Conservation (phyloP, 192 early-diverging fungal species). For the Pilobolus umbonatus region DNA sequence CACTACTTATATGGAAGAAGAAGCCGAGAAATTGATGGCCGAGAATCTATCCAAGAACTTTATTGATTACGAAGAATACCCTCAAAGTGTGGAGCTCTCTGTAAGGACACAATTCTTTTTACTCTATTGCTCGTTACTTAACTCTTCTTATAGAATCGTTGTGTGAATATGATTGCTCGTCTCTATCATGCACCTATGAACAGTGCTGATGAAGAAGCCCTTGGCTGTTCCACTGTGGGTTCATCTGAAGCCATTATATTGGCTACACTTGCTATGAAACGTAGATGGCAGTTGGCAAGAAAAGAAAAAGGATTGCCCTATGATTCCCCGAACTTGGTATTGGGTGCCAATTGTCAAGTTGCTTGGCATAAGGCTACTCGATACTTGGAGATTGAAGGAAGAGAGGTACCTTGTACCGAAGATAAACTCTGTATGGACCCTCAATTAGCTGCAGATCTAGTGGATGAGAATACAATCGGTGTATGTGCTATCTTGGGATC, state of each 20-base stretch:
- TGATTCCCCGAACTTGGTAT: conserved; percentile 70
- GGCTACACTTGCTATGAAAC: conserved; percentile 72
- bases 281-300: conserved; percentile 63
- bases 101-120: conserved; percentile 21
- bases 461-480: conserved; percentile 89
- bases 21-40: conserved; percentile 71
- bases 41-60: conserved; percentile 80
- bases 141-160: conserved; percentile 26
- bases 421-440: conserved; percentile 52
- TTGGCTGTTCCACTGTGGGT: conserved; percentile 69
- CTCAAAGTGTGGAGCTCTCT: conserved; percentile 34
- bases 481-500: conserved; percentile 72
- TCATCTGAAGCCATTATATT: conserved; percentile 81
- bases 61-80: conserved; percentile 48
- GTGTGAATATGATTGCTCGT: conserved; percentile 39
- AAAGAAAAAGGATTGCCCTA: conserved; percentile 55
- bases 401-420: conserved; percentile 31
- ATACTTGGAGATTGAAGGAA: conserved; percentile 33
- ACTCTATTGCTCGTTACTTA: not conserved
- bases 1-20: conserved; percentile 54
- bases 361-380: conserved; percentile 19
- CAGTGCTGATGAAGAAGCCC: conserved; percentile 34
- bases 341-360: conserved; percentile 73
- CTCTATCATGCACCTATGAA: conserved; percentile 32
- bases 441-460: conserved; percentile 59